phyloP scores from a whole-genome alignment of 208 protist species.

The Spongospora subterranea region DNA sequence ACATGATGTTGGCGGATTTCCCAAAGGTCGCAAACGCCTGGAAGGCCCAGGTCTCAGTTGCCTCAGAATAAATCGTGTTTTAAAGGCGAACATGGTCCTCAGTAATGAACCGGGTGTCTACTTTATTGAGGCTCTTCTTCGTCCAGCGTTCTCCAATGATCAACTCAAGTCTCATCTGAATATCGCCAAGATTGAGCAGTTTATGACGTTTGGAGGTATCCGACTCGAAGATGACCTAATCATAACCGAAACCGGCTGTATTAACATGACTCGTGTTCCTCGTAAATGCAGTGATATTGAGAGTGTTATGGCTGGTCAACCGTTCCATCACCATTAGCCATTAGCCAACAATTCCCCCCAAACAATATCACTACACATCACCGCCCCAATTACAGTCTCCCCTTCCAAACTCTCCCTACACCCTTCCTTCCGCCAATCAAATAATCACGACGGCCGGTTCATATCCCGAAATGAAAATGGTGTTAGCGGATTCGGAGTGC shows the following conservation, averaged over 20 bases:
- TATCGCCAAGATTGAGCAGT: slow-evolving; percentile 36
- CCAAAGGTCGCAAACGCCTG: background rate
- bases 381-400: too few relatives aligned
- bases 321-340: too few relatives aligned
- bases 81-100: slow-evolving; percentile 71
- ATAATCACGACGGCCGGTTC: too few relatives aligned
- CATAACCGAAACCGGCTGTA: slow-evolving; percentile 65
- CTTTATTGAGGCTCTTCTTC: slow-evolving; percentile 73
- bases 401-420: too few relatives aligned
- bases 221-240: slow-evolving; percentile 72
- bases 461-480: too few relatives aligned
- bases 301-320: slow-evolving; percentile 63
- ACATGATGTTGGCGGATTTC: slow-evolving; percentile 73
- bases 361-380: too few relatives aligned
- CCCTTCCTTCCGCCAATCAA: too few relatives aligned
- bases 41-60: slow-evolving; percentile 2
- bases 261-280: slow-evolving; percentile 66
- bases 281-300: slow-evolving; percentile 68
- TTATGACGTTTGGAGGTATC: slow-evolving; percentile 64
- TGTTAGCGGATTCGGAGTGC: too few relatives aligned
- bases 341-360: too few relatives aligned
- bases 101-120: slow-evolving; percentile 79
- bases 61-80: slow-evolving; percentile 61
- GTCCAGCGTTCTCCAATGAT: slow-evolving; percentile 61
- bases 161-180: slow-evolving; percentile 53